Evolutionary conservation across 768 basidiomycete genomes (phyloP).

Genomic region (Auriculariales sp.): DNA sequence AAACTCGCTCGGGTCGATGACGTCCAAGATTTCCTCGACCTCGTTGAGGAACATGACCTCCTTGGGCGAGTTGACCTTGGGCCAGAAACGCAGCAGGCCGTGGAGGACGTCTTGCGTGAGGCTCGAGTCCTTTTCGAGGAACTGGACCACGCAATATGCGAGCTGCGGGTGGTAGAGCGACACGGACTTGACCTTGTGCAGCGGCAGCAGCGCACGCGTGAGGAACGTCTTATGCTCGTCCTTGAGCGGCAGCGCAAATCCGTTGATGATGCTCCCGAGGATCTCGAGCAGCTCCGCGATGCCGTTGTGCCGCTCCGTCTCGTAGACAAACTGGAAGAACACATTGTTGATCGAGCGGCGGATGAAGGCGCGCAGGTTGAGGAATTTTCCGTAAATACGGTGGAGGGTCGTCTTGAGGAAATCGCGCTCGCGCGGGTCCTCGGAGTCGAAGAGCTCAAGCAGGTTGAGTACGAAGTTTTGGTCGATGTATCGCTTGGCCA

Average conservation of each 20-base stretch:
- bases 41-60: conserved; percentile 99
- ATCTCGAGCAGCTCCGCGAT: conserved; percentile 98
- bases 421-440: conserved; percentile 97
- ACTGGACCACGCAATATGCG: conserved; percentile 98
- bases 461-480: conserved; percentile 91
- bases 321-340: conserved; percentile 98
- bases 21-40: conserved; percentile 96
- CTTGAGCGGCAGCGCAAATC: conserved; percentile 93
- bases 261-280: conserved; percentile 97
- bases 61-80: conserved; percentile 97
- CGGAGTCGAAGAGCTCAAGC: conserved; percentile 94
- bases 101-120: conserved; percentile 93
- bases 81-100: conserved; percentile 95
- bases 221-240: conserved; percentile 98
- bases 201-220: conserved; percentile 80
- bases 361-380: conserved; percentile 96
- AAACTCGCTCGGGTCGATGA: conserved; percentile 93
- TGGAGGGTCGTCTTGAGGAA: conserved; percentile 98
- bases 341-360: conserved; percentile 99
- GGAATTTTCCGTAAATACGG: conserved; percentile 98
- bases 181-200: conserved; percentile 97
- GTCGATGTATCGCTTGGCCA: conserved; percentile 96
- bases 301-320: conserved; percentile 97
- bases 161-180: conserved; percentile 98
- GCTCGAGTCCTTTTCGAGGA: conserved; percentile 87